Percentiles rank a stretch among this genome's conserved stretches.
Evolutionary conservation across 139 green algal species (phyloP).

Genomic region (Spirogloea muscicola): DNA sequence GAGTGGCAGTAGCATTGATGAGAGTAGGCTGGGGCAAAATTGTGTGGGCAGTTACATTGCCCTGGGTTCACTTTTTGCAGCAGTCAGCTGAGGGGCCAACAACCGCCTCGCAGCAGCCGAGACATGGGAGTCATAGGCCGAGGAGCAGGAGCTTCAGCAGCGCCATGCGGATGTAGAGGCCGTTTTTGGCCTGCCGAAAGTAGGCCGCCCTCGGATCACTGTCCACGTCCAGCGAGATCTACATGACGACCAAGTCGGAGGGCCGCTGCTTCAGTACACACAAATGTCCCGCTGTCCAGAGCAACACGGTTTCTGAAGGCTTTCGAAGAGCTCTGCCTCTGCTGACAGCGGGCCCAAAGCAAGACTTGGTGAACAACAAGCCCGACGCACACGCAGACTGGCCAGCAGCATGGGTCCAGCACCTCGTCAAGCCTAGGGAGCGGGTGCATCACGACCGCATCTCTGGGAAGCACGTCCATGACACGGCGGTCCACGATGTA

Average conservation of each 20-base stretch:
- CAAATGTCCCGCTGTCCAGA: background rate
- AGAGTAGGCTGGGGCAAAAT: too few species aligned
- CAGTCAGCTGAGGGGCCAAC: too few species aligned
- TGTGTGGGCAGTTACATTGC: too few species aligned
- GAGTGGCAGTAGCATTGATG: too few species aligned
- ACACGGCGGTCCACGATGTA: conserved; percentile 88
- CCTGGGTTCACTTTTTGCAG: too few species aligned
- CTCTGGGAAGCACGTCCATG: conserved; percentile 72
- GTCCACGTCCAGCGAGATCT: conserved; percentile 91
- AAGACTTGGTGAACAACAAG: background rate
- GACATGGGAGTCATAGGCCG: conserved; percentile 22
- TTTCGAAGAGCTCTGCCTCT: background rate
- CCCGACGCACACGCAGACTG: background rate
- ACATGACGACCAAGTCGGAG: conserved; percentile 5
- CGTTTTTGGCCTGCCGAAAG: conserved; percentile 96
- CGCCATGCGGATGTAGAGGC: conserved; percentile 96
- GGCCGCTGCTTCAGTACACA: background rate
- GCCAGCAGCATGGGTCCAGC: background rate
- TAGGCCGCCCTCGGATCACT: conserved; percentile 89
- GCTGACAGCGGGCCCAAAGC: background rate
- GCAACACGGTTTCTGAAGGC: too few species aligned
- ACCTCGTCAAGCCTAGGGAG: conserved; percentile 92
- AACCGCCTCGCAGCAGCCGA: too few species aligned
- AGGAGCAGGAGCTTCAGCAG: conserved; percentile 76
- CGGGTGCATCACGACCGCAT: conserved; percentile 94